Conservation (phyloP, 2,329 filamentous ascomycete species). For the Ophiocordyceps australis region DNA sequence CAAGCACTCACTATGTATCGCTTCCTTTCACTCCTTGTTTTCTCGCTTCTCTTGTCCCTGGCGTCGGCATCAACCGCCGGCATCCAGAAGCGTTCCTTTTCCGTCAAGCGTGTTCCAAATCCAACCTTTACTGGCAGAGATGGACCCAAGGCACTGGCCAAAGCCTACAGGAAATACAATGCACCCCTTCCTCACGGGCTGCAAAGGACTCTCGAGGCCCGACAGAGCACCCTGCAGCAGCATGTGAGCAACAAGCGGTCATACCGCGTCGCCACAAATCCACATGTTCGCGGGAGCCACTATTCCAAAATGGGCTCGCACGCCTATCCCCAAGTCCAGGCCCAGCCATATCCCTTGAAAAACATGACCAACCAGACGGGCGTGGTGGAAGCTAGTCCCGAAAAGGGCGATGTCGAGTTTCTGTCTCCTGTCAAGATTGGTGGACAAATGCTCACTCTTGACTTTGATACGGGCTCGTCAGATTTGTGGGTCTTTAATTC, state of each 20-base stretch:
- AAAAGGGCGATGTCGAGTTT: constrained; percentile 45
- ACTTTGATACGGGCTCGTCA: constrained; percentile 62
- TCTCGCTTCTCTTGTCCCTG: constrained; percentile 7
- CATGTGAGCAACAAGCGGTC: too few relatives aligned
- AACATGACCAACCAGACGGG: constrained; percentile 18
- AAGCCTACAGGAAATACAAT: constrained; percentile 51
- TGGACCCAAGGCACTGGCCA: constrained; percentile 42
- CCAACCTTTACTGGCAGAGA: constrained; percentile 32
- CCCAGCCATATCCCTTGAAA: too few relatives aligned
- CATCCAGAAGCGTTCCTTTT: constrained; percentile 39
- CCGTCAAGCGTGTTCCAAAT: constrained; percentile 38
- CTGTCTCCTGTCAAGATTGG: constrained; percentile 51
- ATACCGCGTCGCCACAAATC: too few relatives aligned
- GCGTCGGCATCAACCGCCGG: too few relatives aligned
- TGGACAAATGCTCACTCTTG: constrained; percentile 47
- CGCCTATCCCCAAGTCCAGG: too few relatives aligned
- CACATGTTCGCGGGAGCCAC: too few relatives aligned
- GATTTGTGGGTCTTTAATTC: constrained; percentile 62
- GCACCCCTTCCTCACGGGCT: constrained; percentile 27
- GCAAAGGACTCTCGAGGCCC: constrained; percentile 15
- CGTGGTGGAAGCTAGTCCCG: constrained; percentile 41
- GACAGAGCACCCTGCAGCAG: too few relatives aligned
- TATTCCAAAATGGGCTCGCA: too few relatives aligned
- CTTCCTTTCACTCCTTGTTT: too few relatives aligned
- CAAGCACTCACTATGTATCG: too few relatives aligned